These are phyloP conservation scores for Clausena lansium DNA, from an alignment of 345 rosid species.

Conservation along the genomic window DNA sequence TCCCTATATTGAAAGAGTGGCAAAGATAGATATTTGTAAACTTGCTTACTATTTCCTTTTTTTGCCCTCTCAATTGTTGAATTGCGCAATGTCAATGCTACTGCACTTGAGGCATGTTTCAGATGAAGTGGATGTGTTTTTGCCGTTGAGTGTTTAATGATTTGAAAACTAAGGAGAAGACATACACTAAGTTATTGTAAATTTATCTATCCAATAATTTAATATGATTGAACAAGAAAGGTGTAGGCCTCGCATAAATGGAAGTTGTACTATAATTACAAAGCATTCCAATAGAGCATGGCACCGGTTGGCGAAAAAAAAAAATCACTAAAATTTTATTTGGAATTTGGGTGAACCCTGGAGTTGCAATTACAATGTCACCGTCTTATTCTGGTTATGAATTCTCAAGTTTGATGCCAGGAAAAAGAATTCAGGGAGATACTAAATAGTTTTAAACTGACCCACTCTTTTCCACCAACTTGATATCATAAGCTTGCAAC, in stretches of 20 bases:
- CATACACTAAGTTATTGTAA: too few relatives aligned
- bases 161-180: too few relatives aligned
- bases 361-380: not conserved
- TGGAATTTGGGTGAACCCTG: not conserved
- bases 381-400: not conserved
- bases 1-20: too few relatives aligned
- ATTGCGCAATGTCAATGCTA: too few relatives aligned
- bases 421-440: not conserved
- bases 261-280: not conserved
- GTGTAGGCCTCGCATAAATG: not conserved
- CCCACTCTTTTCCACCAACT: constrained; percentile 60
- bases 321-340: not conserved
- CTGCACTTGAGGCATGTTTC: too few relatives aligned
- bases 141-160: not conserved
- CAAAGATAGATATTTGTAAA: too few relatives aligned
- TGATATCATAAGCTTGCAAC: constrained; percentile 70
- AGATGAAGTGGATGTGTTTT: too few relatives aligned
- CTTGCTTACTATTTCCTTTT: too few relatives aligned
- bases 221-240: not conserved
- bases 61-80: too few relatives aligned
- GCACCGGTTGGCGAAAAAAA: not conserved
- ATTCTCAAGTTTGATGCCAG: not conserved
- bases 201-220: too few relatives aligned
- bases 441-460: constrained; percentile 15
- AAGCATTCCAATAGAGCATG: not conserved